Conservation (phyloP, 1,284 basidiomycete species). For the Cryptococcus sp. region DNA sequence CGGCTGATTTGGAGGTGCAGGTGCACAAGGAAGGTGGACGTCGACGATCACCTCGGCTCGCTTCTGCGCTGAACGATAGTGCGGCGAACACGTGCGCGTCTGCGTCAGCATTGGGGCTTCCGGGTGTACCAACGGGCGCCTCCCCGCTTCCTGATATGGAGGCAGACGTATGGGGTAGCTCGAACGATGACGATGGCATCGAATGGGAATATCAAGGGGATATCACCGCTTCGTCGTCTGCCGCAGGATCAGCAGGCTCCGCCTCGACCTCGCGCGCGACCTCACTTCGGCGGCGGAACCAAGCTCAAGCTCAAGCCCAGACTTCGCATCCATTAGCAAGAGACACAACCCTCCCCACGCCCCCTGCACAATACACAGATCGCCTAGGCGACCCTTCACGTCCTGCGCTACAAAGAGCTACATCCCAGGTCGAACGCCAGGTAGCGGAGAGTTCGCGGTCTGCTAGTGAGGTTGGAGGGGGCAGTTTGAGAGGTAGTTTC, state of each 20-base stretch:
- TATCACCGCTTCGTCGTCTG: too few species aligned
- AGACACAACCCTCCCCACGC: not conserved
- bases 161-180: too few species aligned
- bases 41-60: not conserved
- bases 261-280: not conserved
- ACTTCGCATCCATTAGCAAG: too few species aligned
- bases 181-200: too few species aligned
- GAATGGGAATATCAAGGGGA: too few species aligned
- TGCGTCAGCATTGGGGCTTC: too few species aligned
- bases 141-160: too few species aligned
- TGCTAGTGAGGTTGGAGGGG: conserved; percentile 28
- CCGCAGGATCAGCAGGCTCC: too few species aligned
- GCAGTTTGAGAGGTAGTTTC: conserved; percentile 36
- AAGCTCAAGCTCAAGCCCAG: not conserved
- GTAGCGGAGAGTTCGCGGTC: conserved; percentile 41
- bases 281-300: not conserved
- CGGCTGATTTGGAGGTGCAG: too few species aligned
- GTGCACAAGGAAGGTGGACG: too few species aligned
- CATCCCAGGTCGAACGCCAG: conserved; percentile 46
- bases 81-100: too few species aligned
- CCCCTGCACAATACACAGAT: conserved; percentile 9
- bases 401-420: conserved; percentile 40
- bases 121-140: too few species aligned
- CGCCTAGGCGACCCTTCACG: conserved; percentile 27
- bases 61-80: not conserved